Conservation (phyloP, 2,329 filamentous ascomycete species). For the Emergomyces orientalis region DNA sequence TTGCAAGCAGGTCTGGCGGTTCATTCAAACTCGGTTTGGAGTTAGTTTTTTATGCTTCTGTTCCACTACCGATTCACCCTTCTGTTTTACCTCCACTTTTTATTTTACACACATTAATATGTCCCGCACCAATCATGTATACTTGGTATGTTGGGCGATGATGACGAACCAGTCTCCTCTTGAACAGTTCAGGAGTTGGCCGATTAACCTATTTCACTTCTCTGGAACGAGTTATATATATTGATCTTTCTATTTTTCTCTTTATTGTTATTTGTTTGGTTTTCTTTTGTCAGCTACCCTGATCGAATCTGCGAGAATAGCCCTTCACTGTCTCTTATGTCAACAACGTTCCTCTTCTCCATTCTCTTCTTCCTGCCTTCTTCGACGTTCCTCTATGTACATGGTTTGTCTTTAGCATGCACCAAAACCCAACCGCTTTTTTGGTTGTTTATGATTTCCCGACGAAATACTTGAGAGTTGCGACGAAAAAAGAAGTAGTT, state of each 20-base stretch:
- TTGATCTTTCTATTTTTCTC: constrained; percentile 1
- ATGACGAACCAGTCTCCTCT: constrained; percentile 4
- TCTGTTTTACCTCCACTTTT: constrained; percentile 8
- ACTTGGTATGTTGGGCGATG: constrained; percentile 12
- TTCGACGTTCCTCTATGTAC: constrained; percentile 5
- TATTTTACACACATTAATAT: constrained; percentile 3
- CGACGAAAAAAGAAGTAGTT: neutral
- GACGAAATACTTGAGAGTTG: constrained; percentile 1
- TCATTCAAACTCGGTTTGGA: constrained; percentile 9
- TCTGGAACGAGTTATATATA: constrained; percentile 5
- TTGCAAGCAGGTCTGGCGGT: constrained; percentile 12
- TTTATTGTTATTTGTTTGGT: neutral
- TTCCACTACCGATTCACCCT: constrained; percentile 6
- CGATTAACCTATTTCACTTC: constrained; percentile 3
- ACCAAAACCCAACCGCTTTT: neutral
- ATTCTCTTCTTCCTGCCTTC: constrained; percentile 15
- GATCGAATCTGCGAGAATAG: constrained; percentile 14
- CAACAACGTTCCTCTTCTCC: constrained; percentile 12
- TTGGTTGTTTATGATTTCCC: neutral
- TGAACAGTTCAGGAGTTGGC: constrained; percentile 1
- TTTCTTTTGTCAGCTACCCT: neutral
- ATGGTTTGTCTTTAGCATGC: constrained; percentile 6
- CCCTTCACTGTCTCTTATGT: neutral
- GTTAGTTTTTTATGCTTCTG: constrained; percentile 6
- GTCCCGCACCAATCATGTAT: constrained; percentile 10